A percentile compares a stretch with the other conserved stretches of the same genome.
phyloP scores from a whole-genome alignment of 1,284 basidiomycete genomes.

The Tilletia indica region DNA sequence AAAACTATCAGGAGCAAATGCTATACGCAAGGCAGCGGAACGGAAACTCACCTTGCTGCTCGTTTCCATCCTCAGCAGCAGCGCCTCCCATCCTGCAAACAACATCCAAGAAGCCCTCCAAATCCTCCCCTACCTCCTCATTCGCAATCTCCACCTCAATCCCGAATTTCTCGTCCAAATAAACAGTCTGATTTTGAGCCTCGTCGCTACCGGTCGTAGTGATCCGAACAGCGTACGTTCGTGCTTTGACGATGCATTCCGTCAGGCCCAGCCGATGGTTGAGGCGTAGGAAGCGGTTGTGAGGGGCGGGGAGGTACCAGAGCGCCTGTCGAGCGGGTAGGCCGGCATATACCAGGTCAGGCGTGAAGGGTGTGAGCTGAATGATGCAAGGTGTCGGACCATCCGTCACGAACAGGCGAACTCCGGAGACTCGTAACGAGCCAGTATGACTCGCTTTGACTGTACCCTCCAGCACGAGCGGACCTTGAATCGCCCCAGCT shows the following conservation, averaged over 20 bases:
- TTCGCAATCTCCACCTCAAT: not conserved
- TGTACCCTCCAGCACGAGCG: not conserved
- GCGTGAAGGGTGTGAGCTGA: not conserved
- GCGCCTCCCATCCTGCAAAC: not conserved
- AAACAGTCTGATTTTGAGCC: not conserved
- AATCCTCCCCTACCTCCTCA: not conserved
- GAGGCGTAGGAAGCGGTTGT: slow-evolving; percentile 5
- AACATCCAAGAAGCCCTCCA: not conserved
- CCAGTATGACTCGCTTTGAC: not conserved
- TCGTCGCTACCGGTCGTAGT: not conserved
- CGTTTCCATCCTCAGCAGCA: slow-evolving; percentile 1
- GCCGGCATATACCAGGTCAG: slow-evolving; percentile 10
- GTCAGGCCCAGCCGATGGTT: not conserved
- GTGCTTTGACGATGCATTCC: slow-evolving; percentile 2
- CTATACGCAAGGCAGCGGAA: not conserved
- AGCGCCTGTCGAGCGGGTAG: slow-evolving; percentile 10
- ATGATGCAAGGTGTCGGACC: slow-evolving; percentile 9
- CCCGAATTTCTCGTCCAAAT: not conserved
- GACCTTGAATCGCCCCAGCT: not conserved
- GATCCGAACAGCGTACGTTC: not conserved
- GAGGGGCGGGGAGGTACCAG: not conserved
- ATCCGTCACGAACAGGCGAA: not conserved
- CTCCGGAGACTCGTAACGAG: not conserved
- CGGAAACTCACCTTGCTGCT: not conserved
- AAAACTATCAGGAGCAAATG: not conserved